Conservation (phyloP, 2,329 filamentous ascomycete species). For the Huntiella moniliformis region DNA sequence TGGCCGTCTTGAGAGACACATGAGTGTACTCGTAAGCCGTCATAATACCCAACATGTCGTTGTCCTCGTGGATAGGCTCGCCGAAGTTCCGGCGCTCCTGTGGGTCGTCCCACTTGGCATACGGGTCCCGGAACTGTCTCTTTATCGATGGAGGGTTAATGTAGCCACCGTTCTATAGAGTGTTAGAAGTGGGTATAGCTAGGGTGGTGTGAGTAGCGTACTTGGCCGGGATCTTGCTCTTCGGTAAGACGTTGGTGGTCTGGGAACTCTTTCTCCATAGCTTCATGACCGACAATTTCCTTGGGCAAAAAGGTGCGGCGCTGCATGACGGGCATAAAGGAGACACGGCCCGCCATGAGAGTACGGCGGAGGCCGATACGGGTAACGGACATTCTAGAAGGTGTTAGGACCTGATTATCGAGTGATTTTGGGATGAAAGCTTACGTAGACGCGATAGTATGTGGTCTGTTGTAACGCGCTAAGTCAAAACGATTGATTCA, state of each 20-base stretch:
- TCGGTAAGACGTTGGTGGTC: constrained; percentile 31
- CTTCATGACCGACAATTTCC: constrained; percentile 26
- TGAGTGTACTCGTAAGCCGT: constrained; percentile 80
- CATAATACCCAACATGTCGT: constrained; percentile 82
- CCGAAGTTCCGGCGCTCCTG: constrained; percentile 95
- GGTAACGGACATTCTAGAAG: constrained; percentile 7
- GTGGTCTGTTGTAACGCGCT: no score
- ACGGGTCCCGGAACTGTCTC: constrained; percentile 79
- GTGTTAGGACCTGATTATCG: no score
- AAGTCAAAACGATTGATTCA: no score
- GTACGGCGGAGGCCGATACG: constrained; percentile 18
- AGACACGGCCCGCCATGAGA: constrained; percentile 12
- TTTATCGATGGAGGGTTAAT: constrained; percentile 64
- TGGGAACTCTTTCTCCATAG: constrained; percentile 34
- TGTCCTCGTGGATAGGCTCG: constrained; percentile 91
- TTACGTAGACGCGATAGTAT: no score
- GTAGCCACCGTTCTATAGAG: constrained; percentile 58
- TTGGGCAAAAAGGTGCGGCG: constrained; percentile 38
- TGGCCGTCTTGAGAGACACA: constrained; percentile 48
- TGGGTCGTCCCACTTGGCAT: constrained; percentile 91
- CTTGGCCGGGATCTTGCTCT: constrained; percentile 47
- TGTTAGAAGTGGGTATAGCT: constrained; percentile 12
- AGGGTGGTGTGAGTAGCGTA: constrained; percentile 22
- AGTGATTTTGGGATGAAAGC: no score
- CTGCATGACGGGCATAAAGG: constrained; percentile 30